These are phyloP conservation scores for Leavenworthia alabamica DNA, from an alignment of 345 rosid genomes.

Conservation along the genomic window DNA sequence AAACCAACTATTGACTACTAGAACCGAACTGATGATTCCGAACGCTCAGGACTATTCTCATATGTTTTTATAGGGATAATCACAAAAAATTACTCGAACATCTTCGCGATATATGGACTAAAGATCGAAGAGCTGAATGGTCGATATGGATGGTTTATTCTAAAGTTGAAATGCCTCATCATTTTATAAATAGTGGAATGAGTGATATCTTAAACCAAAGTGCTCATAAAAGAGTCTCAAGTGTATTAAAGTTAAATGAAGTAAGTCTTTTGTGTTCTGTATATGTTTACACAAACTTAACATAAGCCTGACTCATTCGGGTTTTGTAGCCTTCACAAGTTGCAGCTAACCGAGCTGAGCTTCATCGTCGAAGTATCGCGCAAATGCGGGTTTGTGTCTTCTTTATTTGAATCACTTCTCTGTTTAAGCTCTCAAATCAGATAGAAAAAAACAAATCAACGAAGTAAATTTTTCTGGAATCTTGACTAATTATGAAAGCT, in stretches of 20 bases:
- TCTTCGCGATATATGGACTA: slow-evolving; percentile 67
- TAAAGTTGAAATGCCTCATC: slow-evolving; percentile 94
- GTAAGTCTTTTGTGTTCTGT: slow-evolving; percentile 40
- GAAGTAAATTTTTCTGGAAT: too few species aligned
- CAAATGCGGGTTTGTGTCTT: slow-evolving; percentile 80
- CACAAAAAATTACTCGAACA: slow-evolving; percentile 51
- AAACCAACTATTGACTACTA: too few species aligned
- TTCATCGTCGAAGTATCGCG: slow-evolving; percentile 88
- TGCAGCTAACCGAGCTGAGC: slow-evolving; percentile 88
- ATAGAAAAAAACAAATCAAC: too few species aligned
- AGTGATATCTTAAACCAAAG: slow-evolving; percentile 55
- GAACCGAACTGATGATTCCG: too few species aligned
- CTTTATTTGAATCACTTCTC: not conserved
- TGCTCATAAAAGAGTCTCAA: slow-evolving; percentile 52
- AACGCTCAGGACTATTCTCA: too few species aligned
- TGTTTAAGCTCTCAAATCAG: too few species aligned
- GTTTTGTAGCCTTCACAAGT: slow-evolving; percentile 62
- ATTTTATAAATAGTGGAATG: slow-evolving; percentile 64
- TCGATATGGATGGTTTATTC: slow-evolving; percentile 97
- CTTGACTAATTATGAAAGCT: too few species aligned
- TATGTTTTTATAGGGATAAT: slow-evolving; percentile 65
- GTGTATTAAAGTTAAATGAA: slow-evolving; percentile 60
- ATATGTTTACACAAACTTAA: not conserved
- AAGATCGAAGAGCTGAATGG: slow-evolving; percentile 91
- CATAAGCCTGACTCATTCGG: slow-evolving; percentile 3